Evolutionary conservation across 495 filamentous ascomycete species (phyloP).

Genomic region (Neurospora tetrasperma): DNA sequence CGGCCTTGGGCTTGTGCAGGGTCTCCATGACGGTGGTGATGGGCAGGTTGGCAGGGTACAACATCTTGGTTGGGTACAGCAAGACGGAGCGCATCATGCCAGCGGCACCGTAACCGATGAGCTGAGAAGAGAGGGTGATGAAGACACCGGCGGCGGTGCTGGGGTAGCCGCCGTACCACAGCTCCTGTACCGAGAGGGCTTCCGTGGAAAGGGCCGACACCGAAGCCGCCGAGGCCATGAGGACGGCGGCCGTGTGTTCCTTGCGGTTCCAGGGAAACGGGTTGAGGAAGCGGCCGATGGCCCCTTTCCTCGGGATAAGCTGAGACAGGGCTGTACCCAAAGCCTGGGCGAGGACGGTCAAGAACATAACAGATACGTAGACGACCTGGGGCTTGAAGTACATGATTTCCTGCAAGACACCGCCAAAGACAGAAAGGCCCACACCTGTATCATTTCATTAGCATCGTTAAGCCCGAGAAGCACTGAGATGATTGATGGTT

Average conservation of each 20-base stretch:
- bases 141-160: slow-evolving; percentile 30
- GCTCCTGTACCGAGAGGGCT: slow-evolving; percentile 32
- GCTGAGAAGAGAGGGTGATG: slow-evolving; percentile 30
- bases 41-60: slow-evolving; percentile 34
- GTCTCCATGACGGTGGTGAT: slow-evolving; percentile 33
- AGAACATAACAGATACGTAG: slow-evolving; percentile 32
- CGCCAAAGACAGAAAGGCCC: slow-evolving; percentile 23
- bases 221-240: slow-evolving; percentile 34
- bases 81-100: slow-evolving; percentile 42
- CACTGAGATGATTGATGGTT: too few species aligned
- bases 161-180: slow-evolving; percentile 34
- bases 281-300: slow-evolving; percentile 32
- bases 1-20: slow-evolving; percentile 27
- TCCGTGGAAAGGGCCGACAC: slow-evolving; percentile 23
- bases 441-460: slow-evolving; percentile 9
- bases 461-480: background rate
- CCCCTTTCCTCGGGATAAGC: background rate
- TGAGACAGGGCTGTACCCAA: background rate
- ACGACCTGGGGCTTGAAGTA: slow-evolving; percentile 41
- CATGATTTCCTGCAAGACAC: slow-evolving; percentile 25
- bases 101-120: slow-evolving; percentile 46
- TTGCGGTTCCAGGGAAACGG: slow-evolving; percentile 31
- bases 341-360: slow-evolving; percentile 26
- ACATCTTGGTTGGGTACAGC: slow-evolving; percentile 44
- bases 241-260: slow-evolving; percentile 34